phyloP scores from a whole-genome alignment of 106 monocot genomes.

The Dendrobium huoshanense region DNA sequence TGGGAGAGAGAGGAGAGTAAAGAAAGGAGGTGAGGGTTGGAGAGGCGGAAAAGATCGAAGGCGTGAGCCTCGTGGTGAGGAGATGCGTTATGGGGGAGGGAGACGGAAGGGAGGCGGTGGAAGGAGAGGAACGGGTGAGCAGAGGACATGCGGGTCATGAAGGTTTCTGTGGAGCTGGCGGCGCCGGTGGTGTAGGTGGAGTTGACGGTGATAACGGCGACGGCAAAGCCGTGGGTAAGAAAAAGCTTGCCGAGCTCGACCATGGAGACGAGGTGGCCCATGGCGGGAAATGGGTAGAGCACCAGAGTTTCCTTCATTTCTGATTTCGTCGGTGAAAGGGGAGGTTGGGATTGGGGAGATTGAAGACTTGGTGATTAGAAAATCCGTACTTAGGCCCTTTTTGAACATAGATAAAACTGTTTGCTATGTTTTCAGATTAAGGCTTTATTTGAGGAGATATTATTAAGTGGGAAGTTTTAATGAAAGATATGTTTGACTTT shows the following conservation, averaged over 20 bases:
- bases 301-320: constrained; percentile 5
- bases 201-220: constrained; percentile 16
- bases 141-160: constrained; percentile 7
- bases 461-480: too few species aligned
- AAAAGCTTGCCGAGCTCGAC: constrained; percentile 30
- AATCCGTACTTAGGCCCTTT: too few species aligned
- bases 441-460: too few species aligned
- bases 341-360: too few species aligned
- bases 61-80: constrained; percentile 5
- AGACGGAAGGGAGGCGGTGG: constrained; percentile 13
- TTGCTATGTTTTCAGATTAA: too few species aligned
- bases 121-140: constrained; percentile 15
- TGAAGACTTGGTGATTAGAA: too few species aligned
- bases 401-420: too few species aligned
- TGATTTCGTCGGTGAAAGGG: neutral
- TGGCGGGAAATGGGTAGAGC: constrained; percentile 24
- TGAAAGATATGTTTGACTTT: too few species aligned
- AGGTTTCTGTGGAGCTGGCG: neutral
- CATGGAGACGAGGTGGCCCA: constrained; percentile 29
- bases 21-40: constrained; percentile 5
- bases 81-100: neutral
- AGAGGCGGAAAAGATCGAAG: constrained; percentile 17
- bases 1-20: constrained; percentile 7
- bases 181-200: constrained; percentile 7
- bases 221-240: constrained; percentile 12